phyloP scores from a whole-genome alignment of 148 eudicot species.

The Amaranthus cruentus region DNA sequence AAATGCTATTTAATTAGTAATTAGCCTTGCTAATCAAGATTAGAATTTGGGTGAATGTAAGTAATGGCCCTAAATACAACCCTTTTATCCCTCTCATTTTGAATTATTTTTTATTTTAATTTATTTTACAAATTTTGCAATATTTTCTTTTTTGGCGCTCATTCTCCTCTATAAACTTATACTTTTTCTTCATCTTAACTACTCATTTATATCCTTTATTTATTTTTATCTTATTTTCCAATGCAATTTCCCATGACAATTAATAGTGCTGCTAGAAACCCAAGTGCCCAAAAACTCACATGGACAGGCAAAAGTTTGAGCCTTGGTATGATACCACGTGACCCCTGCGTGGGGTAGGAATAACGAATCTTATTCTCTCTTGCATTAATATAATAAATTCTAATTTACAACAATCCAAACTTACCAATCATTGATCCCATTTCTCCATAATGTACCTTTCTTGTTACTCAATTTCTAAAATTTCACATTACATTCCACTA shows the following conservation, averaged over 20 bases:
- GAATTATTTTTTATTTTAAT: no score
- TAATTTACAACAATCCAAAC: slow-evolving; percentile 35
- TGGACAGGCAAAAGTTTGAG: slow-evolving; percentile 5
- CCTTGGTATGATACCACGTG: slow-evolving; percentile 32
- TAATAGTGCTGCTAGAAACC: not conserved
- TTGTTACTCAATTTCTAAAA: slow-evolving; percentile 18
- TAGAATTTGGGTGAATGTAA: not conserved
- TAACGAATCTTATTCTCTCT: slow-evolving; percentile 24
- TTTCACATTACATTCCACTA: not conserved
- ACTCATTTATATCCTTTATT: no score
- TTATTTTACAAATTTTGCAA: no score
- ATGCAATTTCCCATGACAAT: no score
- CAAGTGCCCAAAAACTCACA: slow-evolving; percentile 17
- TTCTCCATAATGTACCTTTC: slow-evolving; percentile 23
- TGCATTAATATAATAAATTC: slow-evolving; percentile 31
- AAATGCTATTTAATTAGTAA: not conserved
- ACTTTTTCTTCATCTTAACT: no score
- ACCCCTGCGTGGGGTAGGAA: slow-evolving; percentile 17
- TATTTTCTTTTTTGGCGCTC: no score
- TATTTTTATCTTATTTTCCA: no score
- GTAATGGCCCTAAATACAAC: not conserved
- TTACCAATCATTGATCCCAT: slow-evolving; percentile 46
- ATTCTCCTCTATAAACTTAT: no score
- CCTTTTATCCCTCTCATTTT: no score
- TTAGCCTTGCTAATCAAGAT: slow-evolving; percentile 26